Evolutionary conservation across 371 early-diverging fungal species (phyloP).

Genomic region (Circinella minor): DNA sequence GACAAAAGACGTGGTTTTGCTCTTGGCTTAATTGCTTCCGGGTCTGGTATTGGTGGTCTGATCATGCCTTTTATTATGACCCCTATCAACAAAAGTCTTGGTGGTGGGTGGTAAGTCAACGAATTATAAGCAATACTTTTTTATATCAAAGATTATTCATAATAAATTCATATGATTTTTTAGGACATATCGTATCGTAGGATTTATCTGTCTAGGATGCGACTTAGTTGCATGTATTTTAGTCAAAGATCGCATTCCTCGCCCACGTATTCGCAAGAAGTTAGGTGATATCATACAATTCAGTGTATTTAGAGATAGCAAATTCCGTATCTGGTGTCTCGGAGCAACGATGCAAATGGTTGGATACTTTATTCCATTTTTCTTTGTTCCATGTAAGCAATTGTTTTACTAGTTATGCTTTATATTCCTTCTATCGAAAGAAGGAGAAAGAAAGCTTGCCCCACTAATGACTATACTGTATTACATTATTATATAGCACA

Average conservation of each 20-base stretch:
- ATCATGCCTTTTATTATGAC: conserved; percentile 63
- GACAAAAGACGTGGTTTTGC: conserved; percentile 63
- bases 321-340: conserved; percentile 32
- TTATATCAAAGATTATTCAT: too few relatives aligned
- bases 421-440: too few relatives aligned
- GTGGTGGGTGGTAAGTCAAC: conserved; percentile 24
- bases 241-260: conserved; percentile 16
- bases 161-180: not conserved
- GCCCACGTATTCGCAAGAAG: not conserved
- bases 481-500: too few relatives aligned
- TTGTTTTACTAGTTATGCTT: too few relatives aligned
- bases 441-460: too few relatives aligned
- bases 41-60: conserved; percentile 77
- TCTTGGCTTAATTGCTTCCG: conserved; percentile 70
- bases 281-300: conserved; percentile 21
- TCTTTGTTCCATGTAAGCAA: conserved; percentile 40
- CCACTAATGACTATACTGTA: too few relatives aligned
- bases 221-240: conserved; percentile 21
- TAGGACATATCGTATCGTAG: conserved; percentile 39
- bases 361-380: conserved; percentile 44
- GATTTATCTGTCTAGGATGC: conserved; percentile 20
- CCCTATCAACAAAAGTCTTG: conserved; percentile 55
- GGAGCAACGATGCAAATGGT: conserved; percentile 37
- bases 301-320: conserved; percentile 17
- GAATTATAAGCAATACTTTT: too few relatives aligned